These are phyloP conservation scores for Termitomyces titanicus DNA, from an alignment of 768 basidiomycete species.

Conservation along the genomic window DNA sequence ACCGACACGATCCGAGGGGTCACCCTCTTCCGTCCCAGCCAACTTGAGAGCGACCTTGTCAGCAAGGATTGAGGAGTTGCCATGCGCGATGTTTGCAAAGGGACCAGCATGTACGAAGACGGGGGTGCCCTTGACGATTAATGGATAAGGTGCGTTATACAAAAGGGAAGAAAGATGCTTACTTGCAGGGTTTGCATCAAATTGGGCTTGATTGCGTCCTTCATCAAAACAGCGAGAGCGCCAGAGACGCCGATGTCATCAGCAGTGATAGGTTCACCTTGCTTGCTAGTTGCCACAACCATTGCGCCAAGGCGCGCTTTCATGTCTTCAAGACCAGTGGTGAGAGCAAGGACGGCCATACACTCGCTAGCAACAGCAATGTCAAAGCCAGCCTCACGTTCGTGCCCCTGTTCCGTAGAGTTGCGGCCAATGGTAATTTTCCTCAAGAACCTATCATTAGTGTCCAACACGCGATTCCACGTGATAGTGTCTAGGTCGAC, in stretches of 20 bases:
- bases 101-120: conserved; percentile 99
- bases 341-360: conserved; percentile 96
- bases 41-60: conserved; percentile 96
- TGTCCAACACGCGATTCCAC: conserved; percentile 97
- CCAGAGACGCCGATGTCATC: conserved; percentile 96
- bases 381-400: conserved; percentile 90
- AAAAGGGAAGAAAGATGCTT: conserved; percentile 2
- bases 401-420: conserved; percentile 84
- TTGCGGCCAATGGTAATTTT: conserved; percentile 92
- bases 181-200: conserved; percentile 96
- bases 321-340: conserved; percentile 89
- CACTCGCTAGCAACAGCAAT: conserved; percentile 96
- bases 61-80: conserved; percentile 98
- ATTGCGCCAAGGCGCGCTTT: conserved; percentile 88
- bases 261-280: conserved; percentile 88
- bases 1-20: conserved; percentile 73
- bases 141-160: background rate
- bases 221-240: conserved; percentile 94
- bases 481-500: conserved; percentile 90
- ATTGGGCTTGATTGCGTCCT: conserved; percentile 99
- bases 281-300: conserved; percentile 94
- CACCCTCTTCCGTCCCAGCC: conserved; percentile 91
- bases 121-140: conserved; percentile 70
- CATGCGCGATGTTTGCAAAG: conserved; percentile 98
- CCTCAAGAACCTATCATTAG: conserved; percentile 95